Evolutionary conservation across 1,139 yeast species (phyloP), one percentile per base, ranked within the genome.

Genomic region (Lipomyces yarrowii): DNA sequence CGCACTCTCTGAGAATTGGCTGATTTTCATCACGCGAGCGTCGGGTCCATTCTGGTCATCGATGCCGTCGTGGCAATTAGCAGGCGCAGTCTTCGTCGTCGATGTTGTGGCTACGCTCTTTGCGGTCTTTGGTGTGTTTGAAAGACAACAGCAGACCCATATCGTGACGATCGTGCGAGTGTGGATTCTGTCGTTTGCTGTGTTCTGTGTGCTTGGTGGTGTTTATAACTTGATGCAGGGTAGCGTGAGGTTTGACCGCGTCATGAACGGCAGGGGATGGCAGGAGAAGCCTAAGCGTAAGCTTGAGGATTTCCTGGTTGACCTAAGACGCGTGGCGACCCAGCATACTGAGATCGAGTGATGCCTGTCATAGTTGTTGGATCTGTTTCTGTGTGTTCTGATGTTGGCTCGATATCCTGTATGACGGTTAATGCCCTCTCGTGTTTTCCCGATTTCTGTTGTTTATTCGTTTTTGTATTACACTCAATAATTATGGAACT

Each of bases 271-370:
- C 82, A 87, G 87, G 81, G 84, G 88, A 79, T 77, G 82, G 71
- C 87, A 87, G 83, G 86, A 86, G 75, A 83, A 85, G 70, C 86
- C 89, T 80, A 80, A 79, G 73, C 89, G 97, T 86, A 86, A 96
- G 69, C 81, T 92, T 73, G 98, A 92, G 85, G 98, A 92, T 82
- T 91, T 92, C 86, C 86, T 92, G 81, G 91, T 90, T 77, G 91
- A 97, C 77, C 91, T 92, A 97, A 94, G 90, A 86, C 90, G 97
- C 86, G 97, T 91, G 73, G 91, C 97, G 75, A 92, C 97, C 82
- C 97, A 91, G 84, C 97, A 92, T 84, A 97, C 91, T 86, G 83
- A 84, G 78, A 79, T 74, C 56, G 73, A 74, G 62, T 77, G 72
- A 69, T 26, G 30, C 30, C 23, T n/a, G 13, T 37, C 8, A 37